phyloP scores from a whole-genome alignment of 1,284 basidiomycete species.

The Jaminaea rosea region DNA sequence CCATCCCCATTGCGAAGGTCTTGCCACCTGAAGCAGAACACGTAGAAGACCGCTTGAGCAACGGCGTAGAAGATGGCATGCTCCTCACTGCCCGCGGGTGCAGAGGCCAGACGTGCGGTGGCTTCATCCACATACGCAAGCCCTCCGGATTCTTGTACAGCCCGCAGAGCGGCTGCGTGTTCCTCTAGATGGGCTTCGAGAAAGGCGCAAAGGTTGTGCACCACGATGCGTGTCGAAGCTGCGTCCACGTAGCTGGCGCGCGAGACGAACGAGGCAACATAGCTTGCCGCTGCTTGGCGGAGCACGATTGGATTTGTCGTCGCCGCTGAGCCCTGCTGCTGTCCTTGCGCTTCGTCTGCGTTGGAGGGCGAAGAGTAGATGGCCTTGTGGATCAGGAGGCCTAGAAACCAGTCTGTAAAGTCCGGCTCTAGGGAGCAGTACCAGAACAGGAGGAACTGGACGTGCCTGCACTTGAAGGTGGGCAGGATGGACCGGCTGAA shows the following conservation, averaged over 20 bases:
- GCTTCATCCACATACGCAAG: not conserved
- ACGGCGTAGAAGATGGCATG: conserved; percentile 76
- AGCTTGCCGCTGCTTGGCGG: conserved; percentile 40
- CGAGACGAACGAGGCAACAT: conserved; percentile 72
- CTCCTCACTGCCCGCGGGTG: conserved; percentile 17
- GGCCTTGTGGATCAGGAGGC: conserved; percentile 79
- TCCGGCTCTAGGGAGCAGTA: conserved; percentile 78
- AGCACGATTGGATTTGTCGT: conserved; percentile 33
- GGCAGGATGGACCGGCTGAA: conserved; percentile 87
- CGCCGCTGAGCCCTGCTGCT: conserved; percentile 2
- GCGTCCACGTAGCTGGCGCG: conserved; percentile 78
- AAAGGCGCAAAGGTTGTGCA: conserved; percentile 74
- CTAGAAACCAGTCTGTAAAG: conserved; percentile 86
- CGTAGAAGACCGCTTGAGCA: conserved; percentile 83
- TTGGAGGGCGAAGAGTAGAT: conserved; percentile 56
- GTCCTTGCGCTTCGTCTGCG: conserved; percentile 54
- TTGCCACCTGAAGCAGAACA: conserved; percentile 96
- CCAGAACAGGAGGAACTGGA: conserved; percentile 95
- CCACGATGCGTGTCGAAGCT: conserved; percentile 65
- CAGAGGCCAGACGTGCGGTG: conserved; percentile 8
- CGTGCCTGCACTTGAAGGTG: conserved; percentile 93
- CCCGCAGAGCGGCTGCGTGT: conserved; percentile 17
- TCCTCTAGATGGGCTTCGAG: conserved; percentile 58
- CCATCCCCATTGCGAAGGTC: conserved; percentile 53
- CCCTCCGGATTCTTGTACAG: not conserved